Percentiles rank a stretch among this genome's conserved stretches.
These are phyloP conservation scores for Zygosaccharomyces pseudobailii DNA, from an alignment of 1,139 yeast species.

Conservation along the genomic window DNA sequence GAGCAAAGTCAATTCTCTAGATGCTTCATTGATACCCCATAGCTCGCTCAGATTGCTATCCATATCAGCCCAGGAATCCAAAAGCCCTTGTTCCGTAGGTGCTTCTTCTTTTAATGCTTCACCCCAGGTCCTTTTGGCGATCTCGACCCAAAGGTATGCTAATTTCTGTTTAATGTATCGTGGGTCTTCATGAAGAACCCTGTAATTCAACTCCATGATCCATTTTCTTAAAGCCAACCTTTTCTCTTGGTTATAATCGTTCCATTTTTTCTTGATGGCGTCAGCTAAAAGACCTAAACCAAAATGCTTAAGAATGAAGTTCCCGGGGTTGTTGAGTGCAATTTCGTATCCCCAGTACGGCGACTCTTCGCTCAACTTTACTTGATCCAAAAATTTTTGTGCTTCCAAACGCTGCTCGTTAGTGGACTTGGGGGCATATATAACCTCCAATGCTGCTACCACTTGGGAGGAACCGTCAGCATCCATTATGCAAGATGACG, in stretches of 20 bases:
- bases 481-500: constrained; percentile 45
- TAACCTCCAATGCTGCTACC: constrained; percentile 68
- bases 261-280: constrained; percentile 57
- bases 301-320: constrained; percentile 78
- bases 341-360: constrained; percentile 92
- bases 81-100: constrained; percentile 41
- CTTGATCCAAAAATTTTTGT: constrained; percentile 67
- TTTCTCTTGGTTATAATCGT: constrained; percentile 57
- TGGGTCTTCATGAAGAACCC: constrained; percentile 64
- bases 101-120: constrained; percentile 38
- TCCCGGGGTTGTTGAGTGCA: constrained; percentile 59
- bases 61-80: constrained; percentile 87
- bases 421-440: constrained; percentile 67
- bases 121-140: constrained; percentile 95
- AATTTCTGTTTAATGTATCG: constrained; percentile 86
- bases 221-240: constrained; percentile 70
- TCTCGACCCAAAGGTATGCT: constrained; percentile 85
- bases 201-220: constrained; percentile 72
- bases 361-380: constrained; percentile 74
- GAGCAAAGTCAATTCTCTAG: constrained; percentile 71
- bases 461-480: constrained; percentile 63
- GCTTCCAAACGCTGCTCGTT: constrained; percentile 65
- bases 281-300: constrained; percentile 78
- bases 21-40: constrained; percentile 62
- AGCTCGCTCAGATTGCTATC: constrained; percentile 67